Evolutionary conservation across 164 flowering plant genomes (phyloP).

Genomic region (Nymphaea thermarum): DNA sequence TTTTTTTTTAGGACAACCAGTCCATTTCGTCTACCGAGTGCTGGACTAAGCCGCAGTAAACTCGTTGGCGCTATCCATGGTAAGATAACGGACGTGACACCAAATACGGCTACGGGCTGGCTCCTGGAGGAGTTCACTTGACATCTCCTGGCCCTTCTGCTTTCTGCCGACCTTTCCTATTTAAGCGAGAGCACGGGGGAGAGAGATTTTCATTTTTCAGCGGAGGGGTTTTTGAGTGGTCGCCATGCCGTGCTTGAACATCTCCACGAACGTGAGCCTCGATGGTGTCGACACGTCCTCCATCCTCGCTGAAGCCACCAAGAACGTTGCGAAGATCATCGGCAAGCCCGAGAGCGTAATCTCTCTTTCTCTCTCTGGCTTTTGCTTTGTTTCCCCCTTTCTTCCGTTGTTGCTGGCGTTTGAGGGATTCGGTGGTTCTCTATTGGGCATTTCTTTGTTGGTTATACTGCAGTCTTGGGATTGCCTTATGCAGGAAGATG

Average conservation of each 20-base stretch:
- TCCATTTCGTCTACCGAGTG: no score
- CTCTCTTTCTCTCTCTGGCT: conserved; percentile 9
- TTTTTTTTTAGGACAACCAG: no score
- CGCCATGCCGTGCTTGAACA: conserved; percentile 70
- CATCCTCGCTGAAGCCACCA: conserved; percentile 69
- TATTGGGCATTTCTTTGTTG: no score
- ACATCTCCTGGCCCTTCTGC: no score
- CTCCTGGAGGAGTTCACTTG: no score
- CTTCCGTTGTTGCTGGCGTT: neutral
- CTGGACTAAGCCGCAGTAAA: no score
- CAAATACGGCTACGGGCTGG: no score
- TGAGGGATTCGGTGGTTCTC: no score
- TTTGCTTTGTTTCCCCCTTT: neutral
- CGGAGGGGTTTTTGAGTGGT: neutral
- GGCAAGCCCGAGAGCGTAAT: conserved; percentile 67
- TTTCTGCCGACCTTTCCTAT: neutral
- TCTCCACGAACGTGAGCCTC: conserved; percentile 66
- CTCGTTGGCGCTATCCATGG: no score
- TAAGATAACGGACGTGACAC: no score
- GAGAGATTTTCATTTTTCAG: neutral
- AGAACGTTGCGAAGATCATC: conserved; percentile 52
- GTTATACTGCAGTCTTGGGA: no score
- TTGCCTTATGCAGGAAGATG: no score
- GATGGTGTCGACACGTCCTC: conserved; percentile 68
- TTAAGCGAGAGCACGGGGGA: neutral